Evolutionary conservation across 352 stramenopile species (phyloP).

Genomic region (Globisporangium iwayamae): DNA sequence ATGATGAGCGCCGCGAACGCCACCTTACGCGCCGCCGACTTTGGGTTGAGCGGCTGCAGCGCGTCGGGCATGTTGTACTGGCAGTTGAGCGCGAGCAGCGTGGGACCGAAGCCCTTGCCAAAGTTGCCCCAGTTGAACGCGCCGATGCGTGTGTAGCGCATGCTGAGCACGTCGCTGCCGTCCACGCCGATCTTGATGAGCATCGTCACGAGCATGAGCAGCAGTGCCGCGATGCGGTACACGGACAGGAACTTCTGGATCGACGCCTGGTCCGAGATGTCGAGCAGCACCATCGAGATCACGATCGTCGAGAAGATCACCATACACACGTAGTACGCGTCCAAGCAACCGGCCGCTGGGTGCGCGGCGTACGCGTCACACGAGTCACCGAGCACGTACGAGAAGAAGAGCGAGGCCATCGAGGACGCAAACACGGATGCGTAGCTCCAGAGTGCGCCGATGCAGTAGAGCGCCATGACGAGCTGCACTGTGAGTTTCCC

Average conservation of each 20-base stretch:
- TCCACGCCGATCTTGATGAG: conserved; percentile 65
- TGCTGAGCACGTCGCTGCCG: conserved; percentile 32
- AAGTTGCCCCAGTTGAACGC: conserved; percentile 80
- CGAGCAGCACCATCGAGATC: conserved; percentile 78
- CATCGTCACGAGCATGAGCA: conserved; percentile 79
- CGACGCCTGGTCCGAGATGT: conserved; percentile 77
- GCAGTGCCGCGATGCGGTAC: conserved; percentile 76
- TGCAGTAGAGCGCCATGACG: conserved; percentile 71
- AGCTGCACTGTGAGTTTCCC: conserved; percentile 65
- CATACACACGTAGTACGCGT: conserved; percentile 78
- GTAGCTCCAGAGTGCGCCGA: conserved; percentile 82
- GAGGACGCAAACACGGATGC: conserved; percentile 86
- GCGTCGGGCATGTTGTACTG: conserved; percentile 88
- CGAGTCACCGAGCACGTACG: conserved; percentile 51
- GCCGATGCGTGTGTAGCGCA: conserved; percentile 45
- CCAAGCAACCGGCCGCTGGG: conserved; percentile 45
- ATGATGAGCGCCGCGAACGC: conserved; percentile 64
- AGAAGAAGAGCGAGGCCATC: conserved; percentile 74
- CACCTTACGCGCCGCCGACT: conserved; percentile 56
- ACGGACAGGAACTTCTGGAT: conserved; percentile 83
- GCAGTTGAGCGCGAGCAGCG: conserved; percentile 82
- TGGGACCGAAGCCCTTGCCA: conserved; percentile 76
- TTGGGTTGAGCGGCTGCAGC: conserved; percentile 73
- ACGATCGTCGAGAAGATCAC: conserved; percentile 69
- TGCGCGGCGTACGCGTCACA: conserved; percentile 67